These are phyloP conservation scores for Ajuga reptans DNA, from an alignment of 305 asterid species.

Conservation along the genomic window DNA sequence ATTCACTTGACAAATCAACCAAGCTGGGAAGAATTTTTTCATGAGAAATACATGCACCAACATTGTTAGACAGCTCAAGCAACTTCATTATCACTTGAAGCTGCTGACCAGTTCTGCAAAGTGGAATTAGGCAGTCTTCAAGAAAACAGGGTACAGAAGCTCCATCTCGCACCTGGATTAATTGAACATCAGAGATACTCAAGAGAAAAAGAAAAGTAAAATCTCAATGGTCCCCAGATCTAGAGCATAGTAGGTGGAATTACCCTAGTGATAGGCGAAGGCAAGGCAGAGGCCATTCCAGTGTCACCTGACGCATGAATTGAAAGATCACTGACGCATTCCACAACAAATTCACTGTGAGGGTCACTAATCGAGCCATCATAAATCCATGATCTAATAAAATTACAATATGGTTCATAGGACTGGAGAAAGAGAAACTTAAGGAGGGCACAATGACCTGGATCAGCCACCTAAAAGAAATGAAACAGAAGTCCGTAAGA, in stretches of 20 bases:
- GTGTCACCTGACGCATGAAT: slow-evolving; percentile 26
- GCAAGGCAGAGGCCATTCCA: slow-evolving; percentile 40
- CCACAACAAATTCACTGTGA: slow-evolving; percentile 74
- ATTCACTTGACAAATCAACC: slow-evolving; percentile 44
- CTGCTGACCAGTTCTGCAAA: slow-evolving; percentile 96
- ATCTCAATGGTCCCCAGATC: slow-evolving; percentile 22
- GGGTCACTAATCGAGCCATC: slow-evolving; percentile 82
- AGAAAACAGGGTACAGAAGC: slow-evolving; percentile 78
- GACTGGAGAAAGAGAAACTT: slow-evolving; percentile 82
- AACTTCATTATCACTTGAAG: slow-evolving; percentile 83
- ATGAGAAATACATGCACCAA: slow-evolving; percentile 41
- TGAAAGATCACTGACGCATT: slow-evolving; percentile 34
- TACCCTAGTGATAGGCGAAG: slow-evolving; percentile 70
- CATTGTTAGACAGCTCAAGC: slow-evolving; percentile 59
- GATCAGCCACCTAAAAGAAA: slow-evolving; percentile 70
- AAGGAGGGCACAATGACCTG: slow-evolving; percentile 64
- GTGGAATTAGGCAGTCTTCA: slow-evolving; percentile 64
- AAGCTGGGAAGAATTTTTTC: slow-evolving; percentile 64
- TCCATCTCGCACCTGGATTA: slow-evolving; percentile 72
- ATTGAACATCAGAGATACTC: slow-evolving; percentile 23
- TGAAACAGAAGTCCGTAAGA: slow-evolving; percentile 16
- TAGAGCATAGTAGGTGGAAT: slow-evolving; percentile 24
- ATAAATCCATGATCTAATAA: slow-evolving; percentile 91
- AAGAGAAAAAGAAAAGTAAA: slow-evolving; percentile 21
- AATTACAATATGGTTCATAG: slow-evolving; percentile 78